Percentiles rank a stretch among this genome's conserved stretches.
Evolutionary conservation across 2,329 filamentous ascomycete genomes (phyloP).

Genomic region (Botrytis hyacinthi): DNA sequence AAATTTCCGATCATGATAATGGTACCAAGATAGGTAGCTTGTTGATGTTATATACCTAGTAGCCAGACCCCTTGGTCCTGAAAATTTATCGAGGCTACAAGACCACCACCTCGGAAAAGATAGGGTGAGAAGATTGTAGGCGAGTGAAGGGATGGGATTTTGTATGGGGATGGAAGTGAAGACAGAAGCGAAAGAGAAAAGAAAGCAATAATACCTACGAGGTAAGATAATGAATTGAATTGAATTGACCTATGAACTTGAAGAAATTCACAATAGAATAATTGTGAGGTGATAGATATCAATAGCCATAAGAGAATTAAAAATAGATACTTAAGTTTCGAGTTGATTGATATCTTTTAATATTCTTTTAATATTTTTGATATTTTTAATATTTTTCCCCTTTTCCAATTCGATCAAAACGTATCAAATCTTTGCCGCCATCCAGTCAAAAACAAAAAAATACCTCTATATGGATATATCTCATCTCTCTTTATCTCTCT

Average conservation of each 20-base stretch:
- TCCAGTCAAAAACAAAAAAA: not conserved
- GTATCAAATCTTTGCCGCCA: not conserved
- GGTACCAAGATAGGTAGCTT: too few species aligned
- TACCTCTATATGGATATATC: not conserved
- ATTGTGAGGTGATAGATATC: not conserved
- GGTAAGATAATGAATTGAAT: not conserved
- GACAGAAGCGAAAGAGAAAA: not conserved
- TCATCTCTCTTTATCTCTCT: too few species aligned
- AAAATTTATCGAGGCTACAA: too few species aligned
- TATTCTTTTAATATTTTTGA: too few species aligned
- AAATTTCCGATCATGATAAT: not conserved
- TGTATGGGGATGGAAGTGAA: not conserved
- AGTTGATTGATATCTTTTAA: not conserved
- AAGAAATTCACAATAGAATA: not conserved
- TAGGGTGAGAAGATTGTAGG: not conserved
- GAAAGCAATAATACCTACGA: not conserved
- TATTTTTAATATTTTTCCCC: not conserved
- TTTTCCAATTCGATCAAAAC: not conserved
- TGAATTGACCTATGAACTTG: not conserved
- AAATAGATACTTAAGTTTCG: not conserved
- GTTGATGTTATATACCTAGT: not conserved
- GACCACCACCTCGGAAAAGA: not conserved
- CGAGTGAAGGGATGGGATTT: not conserved
- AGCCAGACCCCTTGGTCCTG: not conserved
- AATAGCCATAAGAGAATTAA: not conserved